phyloP scores from a whole-genome alignment of 148 eudicot species.

The Rhododendron griersonianum region DNA sequence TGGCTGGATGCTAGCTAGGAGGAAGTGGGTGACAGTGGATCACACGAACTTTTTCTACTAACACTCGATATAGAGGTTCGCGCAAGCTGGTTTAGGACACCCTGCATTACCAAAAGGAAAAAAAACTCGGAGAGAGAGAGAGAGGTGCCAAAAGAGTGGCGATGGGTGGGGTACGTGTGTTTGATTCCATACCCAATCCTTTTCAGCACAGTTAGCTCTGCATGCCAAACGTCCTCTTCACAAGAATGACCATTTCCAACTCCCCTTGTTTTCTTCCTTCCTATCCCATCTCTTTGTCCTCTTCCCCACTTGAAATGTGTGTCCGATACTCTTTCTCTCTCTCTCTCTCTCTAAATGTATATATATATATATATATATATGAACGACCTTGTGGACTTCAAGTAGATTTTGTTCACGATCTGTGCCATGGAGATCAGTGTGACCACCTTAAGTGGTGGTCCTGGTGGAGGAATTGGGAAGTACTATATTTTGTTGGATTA shows the following conservation, averaged over 20 bases:
- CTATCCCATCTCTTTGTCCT: conserved; percentile 42
- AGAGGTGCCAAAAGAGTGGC: background rate
- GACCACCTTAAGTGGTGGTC: background rate
- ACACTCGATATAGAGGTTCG: background rate
- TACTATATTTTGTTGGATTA: too few species aligned
- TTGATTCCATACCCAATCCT: conserved; percentile 20
- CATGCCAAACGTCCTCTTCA: conserved; percentile 36
- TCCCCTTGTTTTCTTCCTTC: conserved; percentile 24
- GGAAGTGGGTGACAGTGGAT: conserved; percentile 6
- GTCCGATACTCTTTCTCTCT: conserved; percentile 22
- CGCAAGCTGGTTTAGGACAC: fast-evolving
- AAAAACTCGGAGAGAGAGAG: background rate
- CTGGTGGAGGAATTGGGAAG: too few species aligned
- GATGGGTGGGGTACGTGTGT: background rate
- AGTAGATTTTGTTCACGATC: background rate
- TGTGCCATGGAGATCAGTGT: background rate
- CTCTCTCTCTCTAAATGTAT: background rate
- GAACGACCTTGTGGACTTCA: background rate
- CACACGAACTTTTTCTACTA: conserved; percentile 4
- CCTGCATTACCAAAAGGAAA: too few species aligned
- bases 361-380: too few species aligned
- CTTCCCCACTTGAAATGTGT: conserved; percentile 51
- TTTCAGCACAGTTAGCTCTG: conserved; percentile 24
- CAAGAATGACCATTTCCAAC: conserved; percentile 52
- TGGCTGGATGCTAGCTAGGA: too few species aligned